Percentiles rank a stretch among this genome's conserved stretches.
These are phyloP conservation scores for Forsythia suspensa DNA, from an alignment of 257 asterid genomes.

Conservation along the genomic window DNA sequence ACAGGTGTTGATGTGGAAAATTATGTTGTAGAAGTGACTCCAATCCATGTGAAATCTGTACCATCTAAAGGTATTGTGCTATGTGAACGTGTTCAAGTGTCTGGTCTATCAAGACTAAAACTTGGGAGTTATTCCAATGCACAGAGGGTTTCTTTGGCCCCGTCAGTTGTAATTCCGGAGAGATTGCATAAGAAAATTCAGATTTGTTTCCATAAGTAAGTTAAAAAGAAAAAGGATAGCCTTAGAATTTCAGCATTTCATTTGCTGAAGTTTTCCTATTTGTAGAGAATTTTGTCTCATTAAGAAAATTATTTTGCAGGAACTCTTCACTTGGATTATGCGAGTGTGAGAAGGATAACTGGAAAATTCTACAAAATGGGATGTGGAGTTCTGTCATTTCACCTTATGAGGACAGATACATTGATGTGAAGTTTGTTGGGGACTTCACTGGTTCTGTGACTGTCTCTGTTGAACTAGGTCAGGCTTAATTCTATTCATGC, in stretches of 20 bases:
- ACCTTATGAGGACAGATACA: constrained; percentile 64
- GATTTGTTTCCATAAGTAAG: constrained; percentile 77
- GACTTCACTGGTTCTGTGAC: constrained; percentile 41
- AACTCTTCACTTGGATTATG: constrained; percentile 74
- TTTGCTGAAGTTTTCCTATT: background rate
- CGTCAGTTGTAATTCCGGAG: constrained; percentile 50
- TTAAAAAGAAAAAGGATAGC: constrained; percentile 1
- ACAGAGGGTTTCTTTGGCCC: constrained; percentile 53
- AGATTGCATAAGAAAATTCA: constrained; percentile 56
- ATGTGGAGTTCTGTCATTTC: constrained; percentile 58
- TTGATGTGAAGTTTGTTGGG: constrained; percentile 72
- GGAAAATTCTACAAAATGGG: constrained; percentile 67
- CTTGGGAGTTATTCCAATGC: constrained; percentile 72
- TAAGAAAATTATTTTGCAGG: constrained; percentile 43
- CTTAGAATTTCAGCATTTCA: constrained; percentile 1
- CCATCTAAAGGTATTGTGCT: constrained; percentile 41
- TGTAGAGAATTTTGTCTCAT: constrained; percentile 2
- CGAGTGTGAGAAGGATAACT: constrained; percentile 56
- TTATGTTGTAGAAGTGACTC: constrained; percentile 60
- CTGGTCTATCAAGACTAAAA: constrained; percentile 68
- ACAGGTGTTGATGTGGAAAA: constrained; percentile 54
- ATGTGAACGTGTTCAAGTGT: constrained; percentile 63
- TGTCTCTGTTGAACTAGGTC: constrained; percentile 60
- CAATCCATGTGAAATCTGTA: constrained; percentile 35
- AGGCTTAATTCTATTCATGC: constrained; percentile 3